Evolutionary conservation across 2,329 filamentous ascomycete species (phyloP).

Genomic region (Aspergillus novoparasiticus): DNA sequence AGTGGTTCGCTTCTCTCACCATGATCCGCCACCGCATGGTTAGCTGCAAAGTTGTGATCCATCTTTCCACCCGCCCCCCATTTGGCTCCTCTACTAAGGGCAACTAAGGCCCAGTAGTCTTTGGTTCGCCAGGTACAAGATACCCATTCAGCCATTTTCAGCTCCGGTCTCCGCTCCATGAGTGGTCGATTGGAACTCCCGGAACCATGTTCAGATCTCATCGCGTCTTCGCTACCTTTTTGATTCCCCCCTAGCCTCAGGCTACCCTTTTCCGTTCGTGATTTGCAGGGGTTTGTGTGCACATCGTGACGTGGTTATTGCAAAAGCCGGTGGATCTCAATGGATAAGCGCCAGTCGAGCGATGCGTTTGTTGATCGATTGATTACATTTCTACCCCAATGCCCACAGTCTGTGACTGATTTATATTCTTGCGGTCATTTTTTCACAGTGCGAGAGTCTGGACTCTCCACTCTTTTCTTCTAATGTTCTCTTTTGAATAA

Average conservation of each 20-base stretch:
- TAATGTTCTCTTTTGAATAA: slow-evolving; percentile 5
- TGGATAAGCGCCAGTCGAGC: slow-evolving; percentile 10
- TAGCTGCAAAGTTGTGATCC: slow-evolving; percentile 1
- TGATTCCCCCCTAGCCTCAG: slow-evolving; percentile 3
- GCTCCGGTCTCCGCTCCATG: slow-evolving; percentile 5
- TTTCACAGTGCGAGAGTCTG: background rate
- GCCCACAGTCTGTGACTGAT: background rate
- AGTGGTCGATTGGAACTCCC: slow-evolving; percentile 9
- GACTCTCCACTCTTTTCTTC: slow-evolving; percentile 1
- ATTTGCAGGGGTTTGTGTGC: slow-evolving; percentile 8
- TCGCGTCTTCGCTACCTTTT: slow-evolving; percentile 10
- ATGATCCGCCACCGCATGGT: slow-evolving; percentile 1
- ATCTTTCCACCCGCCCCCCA: background rate
- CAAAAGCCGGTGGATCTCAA: slow-evolving; percentile 13
- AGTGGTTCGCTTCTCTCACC: background rate
- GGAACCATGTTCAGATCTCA: slow-evolving; percentile 20
- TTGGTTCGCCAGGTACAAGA: slow-evolving; percentile 14
- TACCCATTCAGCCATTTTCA: slow-evolving; percentile 11
- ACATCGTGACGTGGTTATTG: slow-evolving; percentile 18
- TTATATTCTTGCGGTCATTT: slow-evolving; percentile 6
- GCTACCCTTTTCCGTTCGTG: slow-evolving; percentile 5
- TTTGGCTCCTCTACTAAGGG: background rate
- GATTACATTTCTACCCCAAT: background rate
- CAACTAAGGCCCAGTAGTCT: slow-evolving; percentile 7
- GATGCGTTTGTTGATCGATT: slow-evolving; percentile 8